Evolutionary conservation across 108 stramenopile genomes (phyloP).

Genomic region (Fistulifera pelliculosa): DNA sequence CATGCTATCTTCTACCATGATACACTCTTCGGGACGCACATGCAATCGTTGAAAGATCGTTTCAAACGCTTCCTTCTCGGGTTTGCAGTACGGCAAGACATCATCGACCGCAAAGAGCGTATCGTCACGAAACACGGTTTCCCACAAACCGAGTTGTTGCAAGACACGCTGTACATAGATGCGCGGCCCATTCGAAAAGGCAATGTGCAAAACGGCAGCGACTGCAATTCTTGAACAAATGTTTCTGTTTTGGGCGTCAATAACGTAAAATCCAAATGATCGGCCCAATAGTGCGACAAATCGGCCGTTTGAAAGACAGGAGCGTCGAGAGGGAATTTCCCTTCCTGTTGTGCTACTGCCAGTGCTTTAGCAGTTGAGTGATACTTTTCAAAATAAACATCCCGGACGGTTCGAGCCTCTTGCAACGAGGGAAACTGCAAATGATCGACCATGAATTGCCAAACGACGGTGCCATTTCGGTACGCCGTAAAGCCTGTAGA

Average conservation of each 20-base stretch:
- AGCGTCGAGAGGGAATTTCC: conserved; percentile 34
- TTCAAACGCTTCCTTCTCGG: conserved; percentile 62
- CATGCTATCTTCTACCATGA: conserved; percentile 86
- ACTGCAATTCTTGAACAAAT: conserved; percentile 30
- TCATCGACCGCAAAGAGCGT: conserved; percentile 72
- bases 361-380: conserved; percentile 78
- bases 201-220: conserved; percentile 40
- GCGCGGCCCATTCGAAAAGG: conserved; percentile 73
- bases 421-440: conserved; percentile 36
- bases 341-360: conserved; percentile 60
- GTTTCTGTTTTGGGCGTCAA: conserved; percentile 32
- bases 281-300: conserved; percentile 65
- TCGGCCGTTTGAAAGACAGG: conserved; percentile 29
- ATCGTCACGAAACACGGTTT: conserved; percentile 41
- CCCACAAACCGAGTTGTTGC: conserved; percentile 39
- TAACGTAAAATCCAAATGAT: conserved; percentile 47
- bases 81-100: conserved; percentile 77
- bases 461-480: conserved; percentile 55
- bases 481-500: conserved; percentile 70
- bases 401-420: conserved; percentile 42
- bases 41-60: conserved; percentile 44
- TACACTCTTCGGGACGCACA: conserved; percentile 35
- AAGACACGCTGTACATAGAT: conserved; percentile 51
- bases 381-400: conserved; percentile 64
- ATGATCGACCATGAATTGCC: conserved; percentile 64